Evolutionary conservation across 371 early-diverging fungal species (phyloP).

Genomic region (Circinella umbellata): DNA sequence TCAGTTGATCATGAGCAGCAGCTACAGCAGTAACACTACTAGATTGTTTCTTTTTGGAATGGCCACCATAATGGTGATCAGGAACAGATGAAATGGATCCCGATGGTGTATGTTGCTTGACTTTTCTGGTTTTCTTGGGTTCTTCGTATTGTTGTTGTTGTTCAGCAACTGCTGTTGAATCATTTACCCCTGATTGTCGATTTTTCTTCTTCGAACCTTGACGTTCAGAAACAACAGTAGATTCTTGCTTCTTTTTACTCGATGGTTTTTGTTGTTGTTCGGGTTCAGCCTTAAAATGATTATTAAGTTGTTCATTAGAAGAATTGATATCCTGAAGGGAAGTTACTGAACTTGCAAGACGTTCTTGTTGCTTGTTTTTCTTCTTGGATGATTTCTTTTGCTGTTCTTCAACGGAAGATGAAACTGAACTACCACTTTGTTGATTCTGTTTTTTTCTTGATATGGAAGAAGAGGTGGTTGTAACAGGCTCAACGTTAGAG

Average conservation of each 20-base stretch:
- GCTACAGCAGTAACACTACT: not conserved
- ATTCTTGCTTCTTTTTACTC: not conserved
- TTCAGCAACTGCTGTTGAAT: no score
- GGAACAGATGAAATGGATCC: not conserved
- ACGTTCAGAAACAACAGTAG: not conserved
- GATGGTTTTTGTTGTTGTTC: not conserved
- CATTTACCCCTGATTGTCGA: not conserved
- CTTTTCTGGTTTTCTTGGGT: no score
- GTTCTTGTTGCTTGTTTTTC: not conserved
- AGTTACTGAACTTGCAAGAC: not conserved
- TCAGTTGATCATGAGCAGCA: not conserved
- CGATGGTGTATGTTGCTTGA: not conserved
- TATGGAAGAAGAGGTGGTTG: not conserved
- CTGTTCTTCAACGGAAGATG: not conserved
- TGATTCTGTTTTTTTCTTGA: not conserved
- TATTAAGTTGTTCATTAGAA: not conserved
- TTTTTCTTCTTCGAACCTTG: not conserved
- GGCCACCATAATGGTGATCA: not conserved
- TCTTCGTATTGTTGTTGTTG: no score
- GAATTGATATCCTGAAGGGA: not conserved
- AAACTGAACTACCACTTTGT: conserved; percentile 2
- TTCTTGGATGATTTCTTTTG: not conserved
- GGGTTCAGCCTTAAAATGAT: not conserved
- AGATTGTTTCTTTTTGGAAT: conserved; percentile 2
- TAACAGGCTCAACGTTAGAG: not conserved